Evolutionary conservation across 352 stramenopile species (phyloP).

Genomic region (Phytopythium kandeliae): DNA sequence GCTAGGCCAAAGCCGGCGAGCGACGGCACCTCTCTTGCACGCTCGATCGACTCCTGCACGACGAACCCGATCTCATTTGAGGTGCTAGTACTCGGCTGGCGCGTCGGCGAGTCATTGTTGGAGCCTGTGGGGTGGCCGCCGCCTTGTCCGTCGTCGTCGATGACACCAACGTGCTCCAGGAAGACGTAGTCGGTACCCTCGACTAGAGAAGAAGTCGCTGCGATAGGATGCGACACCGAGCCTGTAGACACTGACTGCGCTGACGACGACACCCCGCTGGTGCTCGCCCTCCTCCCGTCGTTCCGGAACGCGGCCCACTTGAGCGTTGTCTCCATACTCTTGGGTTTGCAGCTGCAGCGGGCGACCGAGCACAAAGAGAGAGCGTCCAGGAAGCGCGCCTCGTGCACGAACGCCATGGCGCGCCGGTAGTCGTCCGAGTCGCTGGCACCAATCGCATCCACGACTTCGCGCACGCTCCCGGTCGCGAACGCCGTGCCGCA

Average conservation of each 20-base stretch:
- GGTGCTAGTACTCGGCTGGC: neutral
- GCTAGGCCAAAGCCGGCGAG: constrained; percentile 46
- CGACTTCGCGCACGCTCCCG: constrained; percentile 53
- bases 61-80: constrained; percentile 46
- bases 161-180: constrained; percentile 63
- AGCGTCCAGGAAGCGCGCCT: constrained; percentile 49
- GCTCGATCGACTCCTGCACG: constrained; percentile 59
- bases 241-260: neutral
- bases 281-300: constrained; percentile 15
- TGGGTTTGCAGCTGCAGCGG: constrained; percentile 1
- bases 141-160: constrained; percentile 10
- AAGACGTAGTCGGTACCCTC: constrained; percentile 71
- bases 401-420: constrained; percentile 62
- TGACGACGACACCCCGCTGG: neutral
- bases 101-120: neutral
- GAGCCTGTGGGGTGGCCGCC: neutral
- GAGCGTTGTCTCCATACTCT: constrained; percentile 54
- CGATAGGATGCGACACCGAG: neutral
- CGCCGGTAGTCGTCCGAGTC: constrained; percentile 64
- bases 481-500: constrained; percentile 48
- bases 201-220: neutral
- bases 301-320: constrained; percentile 70
- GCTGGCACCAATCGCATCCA: constrained; percentile 57
- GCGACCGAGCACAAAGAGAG: constrained; percentile 49
- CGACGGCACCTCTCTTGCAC: constrained; percentile 50